Evolutionary conservation across 768 basidiomycete species (phyloP), one percentile per base, ranked within the genome.

Genomic region (Pleurotus citrinopileatus): DNA sequence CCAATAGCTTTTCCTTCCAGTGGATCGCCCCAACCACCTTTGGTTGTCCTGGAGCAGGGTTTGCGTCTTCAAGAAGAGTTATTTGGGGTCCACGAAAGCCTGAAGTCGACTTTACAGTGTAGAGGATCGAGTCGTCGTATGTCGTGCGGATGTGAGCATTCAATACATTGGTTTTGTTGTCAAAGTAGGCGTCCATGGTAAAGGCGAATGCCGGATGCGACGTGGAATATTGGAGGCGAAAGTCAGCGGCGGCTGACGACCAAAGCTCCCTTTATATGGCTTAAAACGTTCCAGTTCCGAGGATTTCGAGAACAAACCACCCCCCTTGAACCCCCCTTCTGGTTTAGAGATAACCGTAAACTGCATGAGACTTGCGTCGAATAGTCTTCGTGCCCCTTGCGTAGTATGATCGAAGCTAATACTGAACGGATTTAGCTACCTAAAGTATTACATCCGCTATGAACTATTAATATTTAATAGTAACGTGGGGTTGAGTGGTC

Each of bases 131-230:
- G 53, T 74, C 65, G 57, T 80, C 79, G 57, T 77, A 73, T 1
- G 66, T 58, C 9, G 73, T 66, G 17, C 70, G 70, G 53, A 82
- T 69, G 23, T 68, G 64, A 6, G 77, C 73, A 43, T 74, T 72
- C 25, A 80, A 70, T 17, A 80, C 66, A 62, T 82, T 79, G 48
- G 67, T 67, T 53, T 75, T 74, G 69, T 79, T 79, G 63, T 79
- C 76, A 59, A 82, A 78, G 13, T 63, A 65, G n/a, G 70, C 78
- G 59, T 81, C 78, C 79, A 82, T 82, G 38, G 34, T 42, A 40
- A 15, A 40, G 17, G 17, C 43, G 10, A 34, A 19, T 20, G 48
- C 28, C 20, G 7, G 28, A 20, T 15, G 25, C 12, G 27, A 34
- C 25, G 29, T 51, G n/a, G 28, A 37, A 20, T 51, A 19, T 51